A percentile compares a stretch with the other conserved stretches of the same genome.
These are phyloP conservation scores for Mycena albidolilacea DNA, from an alignment of 768 basidiomycete species.

Conservation along the genomic window DNA sequence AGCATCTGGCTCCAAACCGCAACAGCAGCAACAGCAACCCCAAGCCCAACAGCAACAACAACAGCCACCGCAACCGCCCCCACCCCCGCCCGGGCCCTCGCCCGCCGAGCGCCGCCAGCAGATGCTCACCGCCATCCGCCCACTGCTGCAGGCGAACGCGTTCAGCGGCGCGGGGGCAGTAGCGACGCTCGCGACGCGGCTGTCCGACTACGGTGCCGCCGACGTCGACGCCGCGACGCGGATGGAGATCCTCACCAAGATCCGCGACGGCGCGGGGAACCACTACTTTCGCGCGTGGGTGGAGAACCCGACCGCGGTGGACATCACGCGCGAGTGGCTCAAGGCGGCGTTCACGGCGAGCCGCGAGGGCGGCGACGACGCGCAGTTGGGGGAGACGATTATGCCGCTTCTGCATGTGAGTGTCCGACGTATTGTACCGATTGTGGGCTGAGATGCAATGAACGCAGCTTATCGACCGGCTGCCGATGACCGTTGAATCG, in stretches of 20 bases:
- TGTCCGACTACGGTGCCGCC: slow-evolving; percentile 71
- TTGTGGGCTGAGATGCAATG: slow-evolving; percentile 24
- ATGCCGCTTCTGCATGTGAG: slow-evolving; percentile 92
- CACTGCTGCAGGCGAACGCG: slow-evolving; percentile 68
- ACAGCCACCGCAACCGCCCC: slow-evolving; percentile 26
- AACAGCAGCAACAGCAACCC: slow-evolving; percentile 45
- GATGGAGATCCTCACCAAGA: slow-evolving; percentile 83
- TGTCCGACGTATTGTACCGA: slow-evolving; percentile 39
- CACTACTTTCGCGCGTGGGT: slow-evolving; percentile 92
- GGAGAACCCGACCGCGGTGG: slow-evolving; percentile 82
- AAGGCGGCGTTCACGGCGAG: slow-evolving; percentile 74
- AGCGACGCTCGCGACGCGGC: slow-evolving; percentile 67
- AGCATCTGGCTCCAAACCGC: slow-evolving; percentile 41
- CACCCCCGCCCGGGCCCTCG: slow-evolving; percentile 47
- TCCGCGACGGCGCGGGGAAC: slow-evolving; percentile 87
- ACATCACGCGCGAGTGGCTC: slow-evolving; percentile 87
- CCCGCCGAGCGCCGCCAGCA: slow-evolving; percentile 70
- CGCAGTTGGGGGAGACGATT: slow-evolving; percentile 75
- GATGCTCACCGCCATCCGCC: slow-evolving; percentile 67
- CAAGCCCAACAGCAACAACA: slow-evolving; percentile 25
- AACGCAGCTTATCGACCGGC: slow-evolving; percentile 83
- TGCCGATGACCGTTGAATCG: slow-evolving; percentile 80
- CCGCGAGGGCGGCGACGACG: slow-evolving; percentile 54
- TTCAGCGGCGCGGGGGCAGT: slow-evolving; percentile 84
- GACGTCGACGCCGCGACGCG: slow-evolving; percentile 79